Conservation (phyloP, 2,329 filamentous ascomycete genomes). For the Fusarium miscanthi region DNA sequence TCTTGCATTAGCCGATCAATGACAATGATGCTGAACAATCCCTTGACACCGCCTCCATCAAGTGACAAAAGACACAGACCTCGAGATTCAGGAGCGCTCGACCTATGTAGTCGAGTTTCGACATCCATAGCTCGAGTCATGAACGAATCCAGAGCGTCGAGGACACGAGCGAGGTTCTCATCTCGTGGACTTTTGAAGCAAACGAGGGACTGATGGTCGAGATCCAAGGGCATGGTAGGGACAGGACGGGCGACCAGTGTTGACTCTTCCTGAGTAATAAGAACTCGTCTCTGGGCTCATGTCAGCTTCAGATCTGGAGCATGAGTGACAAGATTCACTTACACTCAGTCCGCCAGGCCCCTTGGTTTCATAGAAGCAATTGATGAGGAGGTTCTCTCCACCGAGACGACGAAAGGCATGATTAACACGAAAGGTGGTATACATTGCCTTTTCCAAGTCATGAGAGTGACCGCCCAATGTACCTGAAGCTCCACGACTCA, state of each 20-base stretch:
- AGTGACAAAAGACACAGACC: neutral
- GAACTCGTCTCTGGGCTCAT: neutral
- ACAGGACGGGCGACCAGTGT: neutral
- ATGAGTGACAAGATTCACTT: neutral
- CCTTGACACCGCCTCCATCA: neutral
- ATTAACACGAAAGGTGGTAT: neutral
- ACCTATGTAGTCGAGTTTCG: neutral
- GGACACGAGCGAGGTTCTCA: neutral
- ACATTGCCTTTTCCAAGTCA: neutral
- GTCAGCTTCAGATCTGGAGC: neutral
- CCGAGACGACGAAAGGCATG: neutral
- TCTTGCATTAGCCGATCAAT: neutral
- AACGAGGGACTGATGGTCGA: neutral
- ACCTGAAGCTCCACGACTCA: neutral
- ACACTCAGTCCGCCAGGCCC: neutral
- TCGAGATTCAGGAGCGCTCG: neutral
- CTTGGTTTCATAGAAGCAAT: neutral
- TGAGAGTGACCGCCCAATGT: neutral
- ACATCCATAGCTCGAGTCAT: neutral
- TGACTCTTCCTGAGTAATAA: neutral
- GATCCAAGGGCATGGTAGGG: neutral
- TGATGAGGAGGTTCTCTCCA: neutral
- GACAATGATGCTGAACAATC: neutral
- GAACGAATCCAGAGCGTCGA: neutral
- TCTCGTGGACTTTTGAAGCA: neutral